These are phyloP conservation scores for Allomyces javanicus DNA, from an alignment of 192 early-diverging fungal genomes.

Conservation along the genomic window DNA sequence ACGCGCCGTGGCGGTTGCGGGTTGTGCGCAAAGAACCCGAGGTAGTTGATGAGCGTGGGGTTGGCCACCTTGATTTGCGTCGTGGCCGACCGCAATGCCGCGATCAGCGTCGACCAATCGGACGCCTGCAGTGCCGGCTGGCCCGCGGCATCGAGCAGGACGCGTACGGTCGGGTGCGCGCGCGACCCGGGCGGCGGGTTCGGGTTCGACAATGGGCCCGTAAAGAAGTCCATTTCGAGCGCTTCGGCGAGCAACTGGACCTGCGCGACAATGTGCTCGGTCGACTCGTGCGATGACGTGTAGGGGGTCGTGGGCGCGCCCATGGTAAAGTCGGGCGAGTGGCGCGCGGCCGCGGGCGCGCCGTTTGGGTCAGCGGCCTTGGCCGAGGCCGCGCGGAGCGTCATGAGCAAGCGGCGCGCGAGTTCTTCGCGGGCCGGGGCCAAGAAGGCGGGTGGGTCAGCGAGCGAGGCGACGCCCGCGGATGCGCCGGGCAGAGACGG, in stretches of 20 bases:
- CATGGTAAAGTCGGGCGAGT: background rate
- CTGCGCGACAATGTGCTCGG: background rate
- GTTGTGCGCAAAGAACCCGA: background rate
- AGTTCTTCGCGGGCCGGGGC: background rate
- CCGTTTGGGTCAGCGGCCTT: background rate
- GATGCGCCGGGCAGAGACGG: background rate
- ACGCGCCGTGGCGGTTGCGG: background rate
- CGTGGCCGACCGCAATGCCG: background rate
- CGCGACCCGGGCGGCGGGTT: background rate
- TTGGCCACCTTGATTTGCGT: background rate
- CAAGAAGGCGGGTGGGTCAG: background rate
- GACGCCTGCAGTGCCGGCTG: background rate
- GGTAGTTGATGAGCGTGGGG: background rate
- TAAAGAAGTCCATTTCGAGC: background rate
- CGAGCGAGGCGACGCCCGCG: background rate
- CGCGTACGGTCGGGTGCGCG: background rate
- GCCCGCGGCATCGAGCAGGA: background rate
- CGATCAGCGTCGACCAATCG: background rate
- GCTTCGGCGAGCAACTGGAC: background rate
- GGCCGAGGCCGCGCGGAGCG: background rate
- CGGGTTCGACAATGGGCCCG: background rate
- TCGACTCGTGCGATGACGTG: background rate
- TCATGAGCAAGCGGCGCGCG: background rate
- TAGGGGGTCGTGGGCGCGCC: background rate
- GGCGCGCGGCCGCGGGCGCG: background rate